Conservation (phyloP, 371 early-diverging fungal species). For the Lichtheimia ornata region DNA sequence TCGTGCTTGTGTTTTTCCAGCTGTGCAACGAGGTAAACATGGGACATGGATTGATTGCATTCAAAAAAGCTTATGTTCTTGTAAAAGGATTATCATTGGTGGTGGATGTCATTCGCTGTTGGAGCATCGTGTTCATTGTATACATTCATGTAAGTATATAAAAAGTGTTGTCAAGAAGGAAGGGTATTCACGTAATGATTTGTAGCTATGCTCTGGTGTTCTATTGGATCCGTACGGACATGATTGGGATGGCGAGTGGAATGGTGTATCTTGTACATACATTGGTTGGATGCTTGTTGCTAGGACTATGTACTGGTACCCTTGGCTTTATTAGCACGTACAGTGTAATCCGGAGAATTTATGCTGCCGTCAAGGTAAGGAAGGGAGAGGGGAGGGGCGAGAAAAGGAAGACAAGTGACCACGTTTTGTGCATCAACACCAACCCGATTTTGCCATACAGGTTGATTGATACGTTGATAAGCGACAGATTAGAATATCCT, state of each 20-base stretch:
- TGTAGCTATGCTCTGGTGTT: slow-evolving; percentile 39
- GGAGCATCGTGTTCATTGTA: slow-evolving; percentile 38
- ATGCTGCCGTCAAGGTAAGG: slow-evolving; percentile 43
- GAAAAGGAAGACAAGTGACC: slow-evolving; percentile 4
- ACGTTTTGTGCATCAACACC: background rate
- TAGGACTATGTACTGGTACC: slow-evolving; percentile 41
- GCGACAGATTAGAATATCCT: too few species aligned
- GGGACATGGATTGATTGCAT: background rate
- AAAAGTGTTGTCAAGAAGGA: slow-evolving; percentile 6
- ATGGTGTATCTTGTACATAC: slow-evolving; percentile 32
- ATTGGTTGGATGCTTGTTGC: slow-evolving; percentile 30
- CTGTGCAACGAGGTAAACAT: slow-evolving; percentile 39
- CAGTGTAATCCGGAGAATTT: slow-evolving; percentile 35
- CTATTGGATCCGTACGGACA: slow-evolving; percentile 23
- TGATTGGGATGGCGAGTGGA: slow-evolving; percentile 28
- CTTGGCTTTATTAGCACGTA: slow-evolving; percentile 42
- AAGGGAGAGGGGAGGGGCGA: too few species aligned
- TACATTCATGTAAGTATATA: slow-evolving; percentile 25
- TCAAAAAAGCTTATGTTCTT: background rate
- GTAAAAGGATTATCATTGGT: slow-evolving; percentile 46
- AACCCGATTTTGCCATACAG: background rate
- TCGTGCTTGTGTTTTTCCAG: slow-evolving; percentile 42
- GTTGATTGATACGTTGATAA: background rate
- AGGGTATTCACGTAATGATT: background rate
- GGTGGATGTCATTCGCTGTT: slow-evolving; percentile 48